Base-by-base conservation (phyloP, 257 asterid genomes). In the Craterostigma plantagineum region DNA sequence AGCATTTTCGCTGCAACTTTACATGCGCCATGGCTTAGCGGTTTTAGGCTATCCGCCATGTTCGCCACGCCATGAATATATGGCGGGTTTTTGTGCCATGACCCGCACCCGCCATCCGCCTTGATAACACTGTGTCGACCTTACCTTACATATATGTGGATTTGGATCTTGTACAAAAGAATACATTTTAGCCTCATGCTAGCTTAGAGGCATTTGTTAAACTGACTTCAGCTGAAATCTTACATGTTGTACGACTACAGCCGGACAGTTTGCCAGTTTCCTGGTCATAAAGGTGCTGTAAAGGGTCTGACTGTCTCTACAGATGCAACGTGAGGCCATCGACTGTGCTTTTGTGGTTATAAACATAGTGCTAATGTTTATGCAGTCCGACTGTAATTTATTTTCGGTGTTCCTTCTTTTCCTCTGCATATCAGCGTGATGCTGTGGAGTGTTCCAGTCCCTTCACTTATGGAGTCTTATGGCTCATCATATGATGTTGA, bases 271-370 rank as follows among this genome's bases (percentile, higher is more conserved):
- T 56, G 87, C 59, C 95, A 72, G 68, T 87, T 87, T 74, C 73
- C 93, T 60, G 98, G 98, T 44, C 98, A 87, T 72, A 82, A 76
- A 66, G 93, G 93, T 51, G 90, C 91, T 11, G 93, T 87, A 34
- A 60, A 63, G 34, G 98, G 98, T 57, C 62, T 87, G 56, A 54
- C 95, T 14, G 90, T 63, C 43, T 82, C 98, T 53, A 79, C 95
- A 7, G 95, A 82, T 79, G 66, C 90, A 61, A 77, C 92, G 95
- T 86, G 69, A 76, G 92, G 55, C 54, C 58, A 41, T 55, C 40
- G 15, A 41, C 42, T 35, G 33, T 30, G 34, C 42, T 14, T 64
- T 10, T 51, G 10, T 16, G 42, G 58, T 56, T 48, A 37, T 15
- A 51, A 43, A n/a, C n/a, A n/a, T 11, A 33, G 47, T 15, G 17